Evolutionary conservation across 2,329 filamentous ascomycete genomes (phyloP).

Genomic region (Blumeriella jaapii): DNA sequence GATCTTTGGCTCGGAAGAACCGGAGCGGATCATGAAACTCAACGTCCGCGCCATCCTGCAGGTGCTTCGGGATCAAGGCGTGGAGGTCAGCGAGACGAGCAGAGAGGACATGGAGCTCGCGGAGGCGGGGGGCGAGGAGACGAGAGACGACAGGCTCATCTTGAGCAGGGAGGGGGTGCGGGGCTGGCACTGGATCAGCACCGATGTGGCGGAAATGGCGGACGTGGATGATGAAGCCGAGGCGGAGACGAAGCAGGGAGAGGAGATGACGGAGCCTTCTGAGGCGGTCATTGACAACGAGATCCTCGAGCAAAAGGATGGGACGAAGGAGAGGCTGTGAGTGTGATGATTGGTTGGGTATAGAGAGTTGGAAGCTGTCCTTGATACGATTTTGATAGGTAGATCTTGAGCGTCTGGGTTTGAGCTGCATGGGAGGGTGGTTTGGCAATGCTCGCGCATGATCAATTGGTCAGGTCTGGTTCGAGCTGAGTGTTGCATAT

Average conservation of each 20-base stretch:
- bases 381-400: no score
- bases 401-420: no score
- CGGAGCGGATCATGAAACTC: conserved; percentile 45
- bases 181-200: conserved; percentile 24
- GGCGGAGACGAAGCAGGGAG: conserved; percentile 7
- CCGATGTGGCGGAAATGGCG: conserved; percentile 11
- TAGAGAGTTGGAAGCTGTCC: no score
- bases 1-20: conserved; percentile 45
- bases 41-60: conserved; percentile 49
- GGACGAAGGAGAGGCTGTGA: conserved; percentile 8
- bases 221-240: conserved; percentile 14
- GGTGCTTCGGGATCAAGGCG: conserved; percentile 38
- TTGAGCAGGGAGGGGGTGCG: conserved; percentile 18
- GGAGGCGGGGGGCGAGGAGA: conserved; percentile 7
- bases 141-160: conserved; percentile 19
- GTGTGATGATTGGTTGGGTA: neutral
- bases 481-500: no score
- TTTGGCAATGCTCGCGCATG: no score
- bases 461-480: no score
- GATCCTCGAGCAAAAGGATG: conserved; percentile 10
- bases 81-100: conserved; percentile 39
- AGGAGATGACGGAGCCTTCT: conserved; percentile 8
- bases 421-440: no score
- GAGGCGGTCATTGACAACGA: conserved; percentile 19
- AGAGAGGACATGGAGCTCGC: conserved; percentile 28